Conservation (phyloP, 768 basidiomycete species). For the Suillus fuscotomentosus region DNA sequence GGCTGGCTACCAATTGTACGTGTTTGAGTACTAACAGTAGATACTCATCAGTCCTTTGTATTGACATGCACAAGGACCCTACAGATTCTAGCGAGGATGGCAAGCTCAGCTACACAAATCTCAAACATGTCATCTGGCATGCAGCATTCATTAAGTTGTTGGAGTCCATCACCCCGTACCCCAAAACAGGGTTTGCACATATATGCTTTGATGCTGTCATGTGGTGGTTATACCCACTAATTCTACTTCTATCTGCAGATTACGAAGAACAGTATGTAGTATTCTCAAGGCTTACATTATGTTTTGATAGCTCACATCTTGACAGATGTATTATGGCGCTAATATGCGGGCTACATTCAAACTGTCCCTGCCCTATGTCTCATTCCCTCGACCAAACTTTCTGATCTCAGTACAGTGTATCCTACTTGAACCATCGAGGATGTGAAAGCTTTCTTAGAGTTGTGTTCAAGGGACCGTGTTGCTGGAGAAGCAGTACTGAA, state of each 20-base stretch:
- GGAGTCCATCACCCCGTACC: conserved; percentile 1
- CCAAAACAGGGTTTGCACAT: conserved; percentile 10
- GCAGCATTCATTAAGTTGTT: conserved; percentile 14
- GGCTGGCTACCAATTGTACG: conserved; percentile 16
- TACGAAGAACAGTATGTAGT: conserved; percentile 26
- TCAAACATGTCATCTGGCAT: conserved; percentile 24
- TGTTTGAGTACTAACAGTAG: not conserved
- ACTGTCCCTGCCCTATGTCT: conserved; percentile 37
- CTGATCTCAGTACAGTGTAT: conserved; percentile 15
- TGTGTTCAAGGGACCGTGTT: not conserved
- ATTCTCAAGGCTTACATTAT: too few relatives aligned
- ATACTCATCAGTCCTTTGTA: too few relatives aligned
- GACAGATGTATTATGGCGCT: conserved; percentile 26
- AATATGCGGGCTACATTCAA: conserved; percentile 23
- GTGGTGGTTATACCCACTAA: conserved; percentile 19
- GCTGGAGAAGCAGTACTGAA: conserved; percentile 18
- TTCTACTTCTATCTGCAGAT: conserved; percentile 24
- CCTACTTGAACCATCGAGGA: not conserved
- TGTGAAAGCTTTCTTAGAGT: not conserved
- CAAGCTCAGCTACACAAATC: conserved; percentile 14
- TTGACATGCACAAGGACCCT: not conserved
- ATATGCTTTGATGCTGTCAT: conserved; percentile 29
- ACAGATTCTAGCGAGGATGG: not conserved
- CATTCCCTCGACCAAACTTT: conserved; percentile 26
- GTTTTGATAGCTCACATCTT: too few relatives aligned